These are phyloP conservation scores for Corymbia citriodora DNA, from an alignment of 441 rosid species.

Conservation along the genomic window DNA sequence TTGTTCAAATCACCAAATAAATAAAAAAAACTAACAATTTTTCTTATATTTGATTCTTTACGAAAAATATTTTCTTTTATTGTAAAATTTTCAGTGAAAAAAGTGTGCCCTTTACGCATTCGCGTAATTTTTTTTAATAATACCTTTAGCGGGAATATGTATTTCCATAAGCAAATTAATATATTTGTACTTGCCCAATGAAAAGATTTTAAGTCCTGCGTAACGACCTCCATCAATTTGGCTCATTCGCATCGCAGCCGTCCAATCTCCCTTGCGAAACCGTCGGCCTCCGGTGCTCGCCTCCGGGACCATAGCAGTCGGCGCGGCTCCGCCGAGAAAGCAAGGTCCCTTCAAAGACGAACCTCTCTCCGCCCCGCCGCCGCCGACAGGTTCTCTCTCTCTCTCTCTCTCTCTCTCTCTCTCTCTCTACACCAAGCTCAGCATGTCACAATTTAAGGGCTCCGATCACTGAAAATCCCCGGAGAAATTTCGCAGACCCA, in stretches of 20 bases:
- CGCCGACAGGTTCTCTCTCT: neutral
- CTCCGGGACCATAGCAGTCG: neutral
- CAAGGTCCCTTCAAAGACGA: too few relatives aligned
- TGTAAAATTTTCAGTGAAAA: too few relatives aligned
- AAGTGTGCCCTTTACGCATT: too few relatives aligned
- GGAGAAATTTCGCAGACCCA: neutral
- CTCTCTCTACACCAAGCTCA: neutral
- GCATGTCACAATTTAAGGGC: neutral
- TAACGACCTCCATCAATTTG: neutral
- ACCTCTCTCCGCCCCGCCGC: neutral
- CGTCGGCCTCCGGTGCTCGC: neutral
- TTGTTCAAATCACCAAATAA: fast-evolving
- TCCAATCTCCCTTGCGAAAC: neutral
- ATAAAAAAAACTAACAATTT: too few relatives aligned
- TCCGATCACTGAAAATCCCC: neutral
- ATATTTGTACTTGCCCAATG: too few relatives aligned
- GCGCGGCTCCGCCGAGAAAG: too few relatives aligned
- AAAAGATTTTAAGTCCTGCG: too few relatives aligned
- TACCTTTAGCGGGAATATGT: too few relatives aligned
- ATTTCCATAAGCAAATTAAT: too few relatives aligned
- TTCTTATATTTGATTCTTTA: too few relatives aligned
- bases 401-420: neutral
- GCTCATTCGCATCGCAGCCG: neutral
- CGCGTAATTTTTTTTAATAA: too few relatives aligned
- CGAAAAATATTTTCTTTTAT: too few relatives aligned